A percentile compares a stretch with the other conserved stretches of the same genome.
These are phyloP conservation scores for Apiospora koreana DNA, from an alignment of 2,329 filamentous ascomycete species.

Conservation along the genomic window DNA sequence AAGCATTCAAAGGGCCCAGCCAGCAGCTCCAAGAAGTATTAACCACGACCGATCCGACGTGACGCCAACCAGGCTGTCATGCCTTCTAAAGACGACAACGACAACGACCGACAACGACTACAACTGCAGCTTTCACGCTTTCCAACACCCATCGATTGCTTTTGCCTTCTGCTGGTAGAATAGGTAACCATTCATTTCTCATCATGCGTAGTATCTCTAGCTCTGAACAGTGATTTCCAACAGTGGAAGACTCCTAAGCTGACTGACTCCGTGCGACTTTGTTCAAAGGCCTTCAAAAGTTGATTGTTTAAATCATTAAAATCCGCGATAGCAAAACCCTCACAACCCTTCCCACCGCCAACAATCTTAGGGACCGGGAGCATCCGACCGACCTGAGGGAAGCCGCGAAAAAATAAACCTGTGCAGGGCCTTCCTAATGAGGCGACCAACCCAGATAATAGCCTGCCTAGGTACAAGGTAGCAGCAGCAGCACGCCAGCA, in stretches of 20 bases:
- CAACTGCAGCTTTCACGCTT: neutral
- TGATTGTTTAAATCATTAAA: neutral
- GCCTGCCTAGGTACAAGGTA: slow-evolving; percentile 27
- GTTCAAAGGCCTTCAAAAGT: neutral
- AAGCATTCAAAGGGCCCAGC: neutral
- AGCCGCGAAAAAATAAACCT: neutral
- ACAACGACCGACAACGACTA: neutral
- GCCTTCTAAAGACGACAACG: slow-evolving; percentile 3
- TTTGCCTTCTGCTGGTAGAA: neutral
- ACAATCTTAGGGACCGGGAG: neutral
- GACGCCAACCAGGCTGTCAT: slow-evolving; percentile 7
- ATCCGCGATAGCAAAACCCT: neutral
- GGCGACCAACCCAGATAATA: slow-evolving; percentile 18
- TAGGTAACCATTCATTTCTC: neutral
- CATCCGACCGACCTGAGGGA: slow-evolving; percentile 11
- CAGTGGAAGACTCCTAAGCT: neutral
- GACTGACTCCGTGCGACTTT: neutral
- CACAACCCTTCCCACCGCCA: neutral
- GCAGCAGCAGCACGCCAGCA: slow-evolving; percentile 15
- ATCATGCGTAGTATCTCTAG: neutral
- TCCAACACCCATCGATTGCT: neutral
- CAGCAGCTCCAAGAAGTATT: neutral
- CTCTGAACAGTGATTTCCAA: neutral
- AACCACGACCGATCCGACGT: slow-evolving; percentile 7
- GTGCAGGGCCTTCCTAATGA: slow-evolving; percentile 29